Evolutionary conservation across 225 moss, liverwort and hornwort species (phyloP).

Genomic region (Pseudisothecium myosuroides): DNA sequence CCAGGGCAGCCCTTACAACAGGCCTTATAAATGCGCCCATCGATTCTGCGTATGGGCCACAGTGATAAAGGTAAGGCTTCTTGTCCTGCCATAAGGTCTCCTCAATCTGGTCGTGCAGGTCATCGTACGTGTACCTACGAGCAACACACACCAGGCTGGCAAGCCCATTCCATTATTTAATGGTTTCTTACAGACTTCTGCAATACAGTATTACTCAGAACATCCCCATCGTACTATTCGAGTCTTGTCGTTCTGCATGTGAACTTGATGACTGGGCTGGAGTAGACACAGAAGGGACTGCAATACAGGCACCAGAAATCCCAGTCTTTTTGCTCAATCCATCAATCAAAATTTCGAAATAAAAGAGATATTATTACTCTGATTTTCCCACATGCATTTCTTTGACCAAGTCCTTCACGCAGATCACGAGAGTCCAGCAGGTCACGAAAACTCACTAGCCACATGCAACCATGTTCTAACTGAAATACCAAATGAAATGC

Average conservation of each 20-base stretch:
- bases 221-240: not conserved
- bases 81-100: conserved; percentile 3
- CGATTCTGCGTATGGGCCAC: not conserved
- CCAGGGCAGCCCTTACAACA: not conserved
- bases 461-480: not conserved
- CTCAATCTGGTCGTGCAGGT: conserved; percentile 10
- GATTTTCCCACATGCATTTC: not conserved
- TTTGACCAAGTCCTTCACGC: not conserved
- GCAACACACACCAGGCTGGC: not conserved
- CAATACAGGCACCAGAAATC: not conserved
- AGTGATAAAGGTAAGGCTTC: not conserved
- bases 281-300: not conserved
- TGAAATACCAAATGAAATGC: not conserved
- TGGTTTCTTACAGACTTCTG: not conserved
- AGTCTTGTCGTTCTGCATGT: conserved; percentile 12
- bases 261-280: conserved; percentile 4
- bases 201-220: not conserved
- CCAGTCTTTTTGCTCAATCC: not conserved
- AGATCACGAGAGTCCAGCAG: not conserved
- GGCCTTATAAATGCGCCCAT: not conserved
- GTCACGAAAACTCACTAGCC: not conserved
- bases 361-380: not conserved
- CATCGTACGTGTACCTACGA: not conserved
- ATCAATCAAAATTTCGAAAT: not conserved
- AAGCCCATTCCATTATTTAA: not conserved